These are phyloP conservation scores for Leishmania guyanensis DNA, from an alignment of 208 protist species.

Conservation along the genomic window DNA sequence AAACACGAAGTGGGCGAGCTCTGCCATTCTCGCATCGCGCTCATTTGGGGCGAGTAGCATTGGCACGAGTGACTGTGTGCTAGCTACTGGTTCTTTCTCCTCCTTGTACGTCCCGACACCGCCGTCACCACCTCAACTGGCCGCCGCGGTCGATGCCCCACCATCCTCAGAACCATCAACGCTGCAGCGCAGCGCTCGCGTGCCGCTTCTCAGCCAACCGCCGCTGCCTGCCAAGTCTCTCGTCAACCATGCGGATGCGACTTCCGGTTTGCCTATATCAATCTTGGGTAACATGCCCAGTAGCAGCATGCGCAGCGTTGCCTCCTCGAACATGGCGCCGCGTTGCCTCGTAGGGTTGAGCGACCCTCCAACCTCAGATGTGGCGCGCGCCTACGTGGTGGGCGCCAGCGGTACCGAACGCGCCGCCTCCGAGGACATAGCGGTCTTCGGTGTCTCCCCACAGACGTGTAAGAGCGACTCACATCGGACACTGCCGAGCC, in stretches of 20 bases:
- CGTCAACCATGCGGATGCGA: neutral
- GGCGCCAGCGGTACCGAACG: neutral
- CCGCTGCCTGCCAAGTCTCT: neutral
- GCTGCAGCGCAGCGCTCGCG: neutral
- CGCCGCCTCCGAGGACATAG: neutral
- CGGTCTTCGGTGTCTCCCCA: constrained; percentile 3
- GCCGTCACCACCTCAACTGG: neutral
- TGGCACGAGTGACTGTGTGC: neutral
- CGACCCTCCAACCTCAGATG: constrained; percentile 5
- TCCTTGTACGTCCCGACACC: neutral
- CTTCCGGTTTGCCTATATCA: neutral
- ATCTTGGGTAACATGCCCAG: neutral
- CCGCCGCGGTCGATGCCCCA: neutral
- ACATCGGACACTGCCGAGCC: constrained; percentile 15
- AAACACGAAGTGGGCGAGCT: neutral
- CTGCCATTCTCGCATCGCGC: neutral
- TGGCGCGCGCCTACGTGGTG: constrained; percentile 7
- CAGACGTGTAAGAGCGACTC: constrained; percentile 22
- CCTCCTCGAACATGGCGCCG: constrained; percentile 9
- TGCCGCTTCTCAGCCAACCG: neutral
- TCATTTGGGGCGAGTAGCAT: neutral
- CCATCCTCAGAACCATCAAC: neutral
- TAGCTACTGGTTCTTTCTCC: neutral
- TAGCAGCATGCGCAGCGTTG: neutral
- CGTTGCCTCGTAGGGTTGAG: constrained; percentile 9